Percentiles rank a stretch among this genome's conserved stretches.
Evolutionary conservation across 2,329 filamentous ascomycete genomes (phyloP).

Genomic region (Leptoxyphium fumago): DNA sequence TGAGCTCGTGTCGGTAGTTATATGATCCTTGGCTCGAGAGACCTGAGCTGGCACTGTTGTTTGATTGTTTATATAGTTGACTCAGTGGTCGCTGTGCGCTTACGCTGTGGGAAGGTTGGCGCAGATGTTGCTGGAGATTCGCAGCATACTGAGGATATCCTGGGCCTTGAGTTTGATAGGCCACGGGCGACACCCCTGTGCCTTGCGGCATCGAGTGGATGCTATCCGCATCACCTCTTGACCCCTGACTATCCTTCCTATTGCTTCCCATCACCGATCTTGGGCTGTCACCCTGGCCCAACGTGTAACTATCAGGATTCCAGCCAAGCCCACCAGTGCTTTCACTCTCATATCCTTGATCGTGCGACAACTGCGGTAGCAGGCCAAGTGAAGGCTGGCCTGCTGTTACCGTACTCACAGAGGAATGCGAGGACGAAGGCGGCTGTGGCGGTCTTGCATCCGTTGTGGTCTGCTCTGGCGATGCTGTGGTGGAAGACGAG

Average conservation of each 20-base stretch:
- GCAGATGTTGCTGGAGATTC: constrained; percentile 9
- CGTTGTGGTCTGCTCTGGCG: background rate
- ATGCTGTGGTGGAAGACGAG: constrained; percentile 6
- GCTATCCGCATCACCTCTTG: background rate
- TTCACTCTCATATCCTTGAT: constrained; percentile 12
- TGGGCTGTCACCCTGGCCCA: constrained; percentile 4
- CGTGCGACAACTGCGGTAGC: constrained; percentile 20
- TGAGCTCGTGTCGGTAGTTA: constrained; percentile 32
- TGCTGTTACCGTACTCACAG: constrained; percentile 25
- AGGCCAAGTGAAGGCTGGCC: constrained; percentile 19
- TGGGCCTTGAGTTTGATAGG: constrained; percentile 25
- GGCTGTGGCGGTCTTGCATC: constrained; percentile 5
- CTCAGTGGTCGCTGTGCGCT: constrained; percentile 25
- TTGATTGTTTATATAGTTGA: constrained; percentile 34
- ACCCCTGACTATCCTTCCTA: background rate
- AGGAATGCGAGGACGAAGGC: constrained; percentile 19
- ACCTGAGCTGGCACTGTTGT: constrained; percentile 31
- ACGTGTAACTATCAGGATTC: constrained; percentile 25
- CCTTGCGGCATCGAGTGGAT: background rate
- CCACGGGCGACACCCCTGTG: constrained; percentile 1
- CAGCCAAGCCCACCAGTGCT: constrained; percentile 25
- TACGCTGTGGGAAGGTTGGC: constrained; percentile 11
- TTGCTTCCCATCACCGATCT: background rate
- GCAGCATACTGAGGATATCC: constrained; percentile 11
- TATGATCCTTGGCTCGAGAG: constrained; percentile 28